Conservation (phyloP, 2,329 filamentous ascomycete genomes). For the Colletotrichum sp. region DNA sequence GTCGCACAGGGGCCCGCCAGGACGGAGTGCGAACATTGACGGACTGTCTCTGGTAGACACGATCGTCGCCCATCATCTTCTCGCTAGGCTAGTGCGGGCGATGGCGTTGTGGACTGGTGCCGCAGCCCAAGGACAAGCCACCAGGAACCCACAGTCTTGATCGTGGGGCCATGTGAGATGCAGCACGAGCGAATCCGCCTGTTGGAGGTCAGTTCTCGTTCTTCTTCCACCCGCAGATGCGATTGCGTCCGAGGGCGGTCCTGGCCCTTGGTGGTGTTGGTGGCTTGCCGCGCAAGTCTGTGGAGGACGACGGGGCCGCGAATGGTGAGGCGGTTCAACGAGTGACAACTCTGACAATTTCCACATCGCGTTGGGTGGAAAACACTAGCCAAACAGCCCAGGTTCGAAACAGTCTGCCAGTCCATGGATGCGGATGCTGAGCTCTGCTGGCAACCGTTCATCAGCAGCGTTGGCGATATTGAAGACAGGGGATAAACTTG, state of each 20-base stretch:
- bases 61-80: neutral
- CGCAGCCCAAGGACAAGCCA: neutral
- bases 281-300: conserved; percentile 7
- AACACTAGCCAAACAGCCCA: conserved; percentile 5
- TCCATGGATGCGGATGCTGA: neutral
- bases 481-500: neutral
- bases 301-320: neutral
- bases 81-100: conserved; percentile 1
- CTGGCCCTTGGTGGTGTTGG: neutral
- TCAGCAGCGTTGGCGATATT: neutral
- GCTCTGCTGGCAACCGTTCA: neutral
- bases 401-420: neutral
- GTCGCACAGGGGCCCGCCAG: conserved; percentile 2
- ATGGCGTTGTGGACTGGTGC: neutral
- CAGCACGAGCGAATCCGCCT: neutral
- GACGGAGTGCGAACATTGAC: neutral
- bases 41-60: conserved; percentile 3
- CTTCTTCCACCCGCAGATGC: neutral
- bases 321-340: conserved; percentile 3
- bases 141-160: conserved; percentile 7
- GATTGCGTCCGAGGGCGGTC: conserved; percentile 1
- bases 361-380: neutral
- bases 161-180: conserved; percentile 12
- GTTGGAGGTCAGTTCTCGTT: neutral
- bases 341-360: conserved; percentile 6